A percentile compares a stretch with the other conserved stretches of the same genome.
phyloP scores from a whole-genome alignment of 2,329 filamentous ascomycete species.

The Capronia americana region DNA sequence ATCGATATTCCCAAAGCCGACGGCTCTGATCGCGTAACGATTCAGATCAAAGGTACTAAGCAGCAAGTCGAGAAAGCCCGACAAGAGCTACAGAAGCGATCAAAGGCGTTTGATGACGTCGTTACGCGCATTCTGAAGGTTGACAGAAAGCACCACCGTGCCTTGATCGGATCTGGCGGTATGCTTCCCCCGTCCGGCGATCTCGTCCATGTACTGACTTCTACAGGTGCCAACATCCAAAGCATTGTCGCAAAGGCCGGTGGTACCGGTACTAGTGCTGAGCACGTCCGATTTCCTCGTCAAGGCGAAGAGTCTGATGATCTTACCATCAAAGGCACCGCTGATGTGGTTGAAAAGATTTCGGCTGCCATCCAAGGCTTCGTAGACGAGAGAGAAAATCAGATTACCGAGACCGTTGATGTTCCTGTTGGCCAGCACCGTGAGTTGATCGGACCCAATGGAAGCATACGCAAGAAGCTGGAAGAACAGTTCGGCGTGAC shows the following conservation, averaged over 20 bases:
- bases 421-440: constrained; percentile 90
- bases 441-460: constrained; percentile 87
- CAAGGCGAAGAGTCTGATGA: constrained; percentile 79
- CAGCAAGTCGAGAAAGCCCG: constrained; percentile 88
- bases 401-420: constrained; percentile 78
- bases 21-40: constrained; percentile 75
- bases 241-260: constrained; percentile 87
- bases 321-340: constrained; percentile 87
- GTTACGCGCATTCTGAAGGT: constrained; percentile 82
- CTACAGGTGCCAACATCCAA: constrained; percentile 78
- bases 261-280: constrained; percentile 84
- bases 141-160: constrained; percentile 92
- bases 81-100: constrained; percentile 86
- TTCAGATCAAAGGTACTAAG: constrained; percentile 91
- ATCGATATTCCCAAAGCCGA: constrained; percentile 91
- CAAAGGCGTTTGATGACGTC: constrained; percentile 87
- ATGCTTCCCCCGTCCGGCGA: constrained; percentile 48
- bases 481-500: constrained; percentile 86
- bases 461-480: constrained; percentile 82
- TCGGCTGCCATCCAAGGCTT: constrained; percentile 79
- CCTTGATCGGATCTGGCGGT: constrained; percentile 88
- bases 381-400: constrained; percentile 81
- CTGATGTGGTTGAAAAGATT: constrained; percentile 86
- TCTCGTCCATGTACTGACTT: constrained; percentile 12
- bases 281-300: constrained; percentile 93